phyloP scores from a whole-genome alignment of 108 stramenopile genomes.

The Ochromonas danica region DNA sequence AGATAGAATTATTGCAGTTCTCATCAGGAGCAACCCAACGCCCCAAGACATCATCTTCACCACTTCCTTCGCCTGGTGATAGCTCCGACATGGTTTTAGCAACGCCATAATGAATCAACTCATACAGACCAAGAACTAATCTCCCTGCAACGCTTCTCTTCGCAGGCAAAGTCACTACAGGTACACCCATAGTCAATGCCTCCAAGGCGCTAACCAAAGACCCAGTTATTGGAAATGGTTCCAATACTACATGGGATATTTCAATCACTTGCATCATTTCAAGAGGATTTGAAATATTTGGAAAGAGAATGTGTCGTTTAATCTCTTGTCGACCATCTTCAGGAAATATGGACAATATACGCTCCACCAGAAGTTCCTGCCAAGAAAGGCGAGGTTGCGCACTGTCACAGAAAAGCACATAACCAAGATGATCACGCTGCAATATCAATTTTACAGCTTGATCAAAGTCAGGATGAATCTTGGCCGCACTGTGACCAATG shows the following conservation, averaged over 20 bases:
- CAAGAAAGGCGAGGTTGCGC: not conserved
- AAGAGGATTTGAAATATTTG: not conserved
- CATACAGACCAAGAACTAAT: not conserved
- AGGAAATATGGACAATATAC: not conserved
- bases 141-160: not conserved
- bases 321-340: no score
- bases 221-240: slow-evolving; percentile 16
- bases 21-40: not conserved
- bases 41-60: not conserved
- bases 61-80: not conserved
- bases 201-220: slow-evolving; percentile 35
- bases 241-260: slow-evolving; percentile 24
- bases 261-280: not conserved
- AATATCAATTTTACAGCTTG: slow-evolving; percentile 29
- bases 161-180: slow-evolving; percentile 51
- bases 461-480: slow-evolving; percentile 57
- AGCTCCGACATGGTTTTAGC: no score
- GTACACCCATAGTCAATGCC: slow-evolving; percentile 47
- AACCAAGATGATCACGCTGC: slow-evolving; percentile 31
- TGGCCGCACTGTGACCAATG: slow-evolving; percentile 48
- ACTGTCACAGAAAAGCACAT: slow-evolving; percentile 28
- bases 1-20: not conserved
- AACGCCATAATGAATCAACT: not conserved
- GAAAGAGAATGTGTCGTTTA: not conserved
- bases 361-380: not conserved